A percentile compares a stretch with the other conserved stretches of the same genome.
Evolutionary conservation across 2,329 filamentous ascomycete genomes (phyloP).

Genomic region (Fusarium solani-melongenae): DNA sequence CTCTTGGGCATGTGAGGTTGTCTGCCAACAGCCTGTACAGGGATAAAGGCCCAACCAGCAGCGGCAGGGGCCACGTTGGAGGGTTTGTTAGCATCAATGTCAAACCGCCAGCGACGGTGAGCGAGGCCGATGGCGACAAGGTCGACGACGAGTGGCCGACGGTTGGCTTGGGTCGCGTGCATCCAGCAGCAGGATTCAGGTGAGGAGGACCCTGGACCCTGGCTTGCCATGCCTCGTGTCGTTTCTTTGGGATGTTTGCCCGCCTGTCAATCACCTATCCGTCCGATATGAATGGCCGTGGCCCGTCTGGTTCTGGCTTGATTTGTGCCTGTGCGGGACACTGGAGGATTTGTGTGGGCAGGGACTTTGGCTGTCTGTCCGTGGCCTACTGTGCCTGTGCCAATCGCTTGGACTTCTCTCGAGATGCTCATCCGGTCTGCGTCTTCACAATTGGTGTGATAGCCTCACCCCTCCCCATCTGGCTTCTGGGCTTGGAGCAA

Average conservation of each 20-base stretch:
- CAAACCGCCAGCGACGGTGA: constrained; percentile 44
- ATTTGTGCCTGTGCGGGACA: not conserved
- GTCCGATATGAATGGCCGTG: constrained; percentile 4
- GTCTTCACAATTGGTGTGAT: constrained; percentile 26
- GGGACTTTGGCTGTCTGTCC: constrained; percentile 10
- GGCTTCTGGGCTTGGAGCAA: constrained; percentile 12
- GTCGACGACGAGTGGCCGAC: constrained; percentile 34
- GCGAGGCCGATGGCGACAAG: constrained; percentile 35
- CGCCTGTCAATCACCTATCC: constrained; percentile 23
- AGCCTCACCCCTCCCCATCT: constrained; percentile 25
- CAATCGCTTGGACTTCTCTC: constrained; percentile 13
- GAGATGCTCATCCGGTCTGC: constrained; percentile 16
- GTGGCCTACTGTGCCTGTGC: constrained; percentile 5
- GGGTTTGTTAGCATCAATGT: constrained; percentile 41
- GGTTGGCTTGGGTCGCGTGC: constrained; percentile 43
- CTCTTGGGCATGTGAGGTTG: constrained; percentile 19
- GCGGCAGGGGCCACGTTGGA: constrained; percentile 40
- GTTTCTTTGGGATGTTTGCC: constrained; percentile 27
- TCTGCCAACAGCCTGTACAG: constrained; percentile 15
- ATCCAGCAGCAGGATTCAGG: constrained; percentile 44
- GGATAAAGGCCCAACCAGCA: constrained; percentile 32
- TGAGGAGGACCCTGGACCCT: constrained; percentile 41
- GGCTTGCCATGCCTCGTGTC: constrained; percentile 36
- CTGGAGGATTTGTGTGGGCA: constrained; percentile 1
- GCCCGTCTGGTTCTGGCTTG: constrained; percentile 2